These are phyloP conservation scores for Fusarium sp. DNA, from an alignment of 2,329 filamentous ascomycete genomes.

Conservation along the genomic window DNA sequence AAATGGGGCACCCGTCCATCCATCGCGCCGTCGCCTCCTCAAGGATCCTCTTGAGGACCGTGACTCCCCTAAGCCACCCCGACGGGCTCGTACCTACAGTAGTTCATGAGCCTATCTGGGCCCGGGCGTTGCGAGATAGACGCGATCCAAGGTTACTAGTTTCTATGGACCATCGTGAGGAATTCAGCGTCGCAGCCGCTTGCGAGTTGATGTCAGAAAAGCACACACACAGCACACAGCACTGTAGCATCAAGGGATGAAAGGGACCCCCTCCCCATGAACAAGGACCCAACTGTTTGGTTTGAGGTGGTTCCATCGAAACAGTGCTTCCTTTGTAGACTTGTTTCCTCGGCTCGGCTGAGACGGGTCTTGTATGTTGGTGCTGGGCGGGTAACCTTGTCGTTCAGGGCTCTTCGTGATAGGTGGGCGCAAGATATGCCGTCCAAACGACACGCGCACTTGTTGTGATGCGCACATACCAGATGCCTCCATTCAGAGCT, in stretches of 20 bases:
- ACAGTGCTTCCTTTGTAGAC: constrained; percentile 28
- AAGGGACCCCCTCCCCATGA: neutral
- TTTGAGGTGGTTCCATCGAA: constrained; percentile 49
- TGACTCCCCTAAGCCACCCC: constrained; percentile 34
- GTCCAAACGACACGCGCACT: constrained; percentile 27
- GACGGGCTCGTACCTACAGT: constrained; percentile 19
- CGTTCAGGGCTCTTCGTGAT: constrained; percentile 36
- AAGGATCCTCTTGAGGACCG: constrained; percentile 33
- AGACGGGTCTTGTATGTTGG: constrained; percentile 31
- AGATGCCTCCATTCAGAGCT: constrained; percentile 31
- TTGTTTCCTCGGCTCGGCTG: constrained; percentile 21
- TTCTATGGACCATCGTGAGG: neutral
- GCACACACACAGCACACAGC: neutral
- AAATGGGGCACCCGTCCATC: constrained; percentile 14
- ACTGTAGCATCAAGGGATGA: neutral
- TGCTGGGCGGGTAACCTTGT: constrained; percentile 22
- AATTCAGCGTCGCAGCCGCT: neutral
- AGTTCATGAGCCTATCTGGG: constrained; percentile 22
- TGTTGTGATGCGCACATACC: constrained; percentile 34
- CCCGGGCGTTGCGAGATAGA: constrained; percentile 26
- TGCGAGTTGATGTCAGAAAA: neutral
- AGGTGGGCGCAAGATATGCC: constrained; percentile 47
- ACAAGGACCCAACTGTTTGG: constrained; percentile 44
- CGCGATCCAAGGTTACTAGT: constrained; percentile 4
- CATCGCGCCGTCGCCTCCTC: constrained; percentile 17